Base-by-base conservation (phyloP, 176 grass and related monocot species). In the Avena sativa region DNA sequence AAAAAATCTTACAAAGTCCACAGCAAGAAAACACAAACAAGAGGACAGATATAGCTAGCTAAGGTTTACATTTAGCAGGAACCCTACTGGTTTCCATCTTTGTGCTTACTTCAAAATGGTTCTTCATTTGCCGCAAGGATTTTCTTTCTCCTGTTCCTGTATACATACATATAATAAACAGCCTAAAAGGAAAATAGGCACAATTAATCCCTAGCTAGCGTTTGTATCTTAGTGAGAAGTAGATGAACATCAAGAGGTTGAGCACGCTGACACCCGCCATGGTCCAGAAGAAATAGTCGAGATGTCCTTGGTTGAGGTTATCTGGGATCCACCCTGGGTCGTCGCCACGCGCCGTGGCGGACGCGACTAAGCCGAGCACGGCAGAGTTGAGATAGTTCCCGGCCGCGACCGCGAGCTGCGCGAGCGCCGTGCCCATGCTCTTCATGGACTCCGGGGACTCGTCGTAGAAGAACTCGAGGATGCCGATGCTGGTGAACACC, bases 401-500 rank as follows among this genome's bases (percentile, higher is more conserved):
- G 1, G 34, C 66, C 1, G 66, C 82, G 0, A 86, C 11, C 4
- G 82, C 34, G 30, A 87, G 74, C 12, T 71, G 62, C 5, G 47
- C 84, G 4, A 91, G 3, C 0, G 89, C 89, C 20, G 12, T 73
- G 32, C 85, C 70, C 40, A 43, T 43, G 40, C 40, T 43, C 40
- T 43, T 43, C 40, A 43, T 43, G 40, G 40, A 43, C 40, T 26
- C 75, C 0, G 89, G 85, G 36, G 89, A 79, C 74, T 87, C 56
- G 9, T 87, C 64, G 36, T 91, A 91, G 85, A 80, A 91, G 70
- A 91, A 91, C 56, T 91, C 89, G 7, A 87, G 53, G 32, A 70
- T 47, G 21, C 85, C 81, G 6, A 91, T 79, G 56, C 11, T 46
- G 0, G 85, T 49, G 72, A 91, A 91, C 15, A 87, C 85, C 17